A percentile compares a stretch with the other conserved stretches of the same genome.
phyloP scores from a whole-genome alignment of 257 asterid genomes.

The Solanum pinnatisectum region DNA sequence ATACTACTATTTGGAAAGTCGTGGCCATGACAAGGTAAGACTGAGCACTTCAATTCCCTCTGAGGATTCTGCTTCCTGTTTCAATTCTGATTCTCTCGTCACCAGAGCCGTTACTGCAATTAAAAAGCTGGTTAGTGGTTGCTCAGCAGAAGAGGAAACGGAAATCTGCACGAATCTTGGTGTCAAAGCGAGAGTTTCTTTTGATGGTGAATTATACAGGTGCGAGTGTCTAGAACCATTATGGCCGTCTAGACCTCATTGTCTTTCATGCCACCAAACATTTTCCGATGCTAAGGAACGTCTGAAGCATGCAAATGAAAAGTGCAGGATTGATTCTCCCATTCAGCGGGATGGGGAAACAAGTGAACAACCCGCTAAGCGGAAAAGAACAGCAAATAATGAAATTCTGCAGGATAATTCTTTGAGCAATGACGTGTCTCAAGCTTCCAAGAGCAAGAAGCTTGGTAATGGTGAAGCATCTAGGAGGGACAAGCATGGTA shows the following conservation, averaged over 20 bases:
- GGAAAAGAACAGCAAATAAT: slow-evolving; percentile 26
- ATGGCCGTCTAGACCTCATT: slow-evolving; percentile 64
- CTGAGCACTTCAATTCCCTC: slow-evolving; percentile 4
- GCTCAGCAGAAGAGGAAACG: slow-evolving; percentile 20
- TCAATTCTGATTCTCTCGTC: slow-evolving; percentile 28
- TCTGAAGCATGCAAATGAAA: slow-evolving; percentile 41
- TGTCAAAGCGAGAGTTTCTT: slow-evolving; percentile 12
- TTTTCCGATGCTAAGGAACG: slow-evolving; percentile 46
- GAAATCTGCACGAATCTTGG: slow-evolving; percentile 17
- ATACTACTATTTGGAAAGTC: slow-evolving; percentile 23
- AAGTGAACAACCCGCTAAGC: slow-evolving; percentile 31
- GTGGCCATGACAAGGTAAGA: slow-evolving; percentile 20
- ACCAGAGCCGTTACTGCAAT: slow-evolving; percentile 52
- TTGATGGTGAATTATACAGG: slow-evolving; percentile 37
- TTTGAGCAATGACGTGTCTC: slow-evolving; percentile 18
- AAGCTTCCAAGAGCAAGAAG: slow-evolving; percentile 26
- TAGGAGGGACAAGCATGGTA: slow-evolving; percentile 28
- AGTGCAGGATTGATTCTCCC: slow-evolving; percentile 33
- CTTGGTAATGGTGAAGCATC: slow-evolving; percentile 24
- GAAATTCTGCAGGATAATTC: slow-evolving; percentile 27
- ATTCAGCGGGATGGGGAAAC: slow-evolving; percentile 26
- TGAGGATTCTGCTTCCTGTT: slow-evolving; percentile 15
- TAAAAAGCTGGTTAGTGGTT: slow-evolving; percentile 43
- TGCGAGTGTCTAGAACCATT: slow-evolving; percentile 79
- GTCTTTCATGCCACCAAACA: slow-evolving; percentile 62